Evolutionary conservation across 2,329 filamentous ascomycete genomes (phyloP), one percentile per base, ranked within the genome.

Genomic region (Teratosphaeria destructans): DNA sequence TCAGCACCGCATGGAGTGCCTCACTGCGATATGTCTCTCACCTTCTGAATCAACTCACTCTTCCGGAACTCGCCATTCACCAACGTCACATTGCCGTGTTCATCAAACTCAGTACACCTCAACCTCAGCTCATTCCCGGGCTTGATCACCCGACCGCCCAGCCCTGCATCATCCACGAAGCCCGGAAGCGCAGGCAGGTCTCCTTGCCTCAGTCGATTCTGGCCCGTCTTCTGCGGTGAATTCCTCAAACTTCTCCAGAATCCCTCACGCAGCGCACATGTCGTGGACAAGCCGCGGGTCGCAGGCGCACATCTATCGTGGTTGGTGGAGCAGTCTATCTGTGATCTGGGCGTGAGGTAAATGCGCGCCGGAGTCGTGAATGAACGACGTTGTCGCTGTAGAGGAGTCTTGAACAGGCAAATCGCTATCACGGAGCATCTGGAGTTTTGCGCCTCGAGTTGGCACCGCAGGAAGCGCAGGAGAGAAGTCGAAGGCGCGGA

Each of bases 31-130:
- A 29, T 12, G 5, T 19, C 16, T 29, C 47, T 7, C 57, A 62
- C 61, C 81, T 94, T 96, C 57, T 92, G 91, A 73, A 96, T 97
- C 54, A 99, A 80, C 77, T 99, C 94, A 69, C 86, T 94, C 81
- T 99, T 99, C 77, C 94, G 95, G 75, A 96, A 97, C 74, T 97
- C 94, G 61, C 91, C 90, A 71, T 95, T 95, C 23, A 95, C 88
- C 60, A 97, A 79, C 23, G 93, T 95, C 29, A 96, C 91, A 67
- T 95, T 88, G 49, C 94, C 94, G 69, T 89, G 85, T 72, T 92
- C 90, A 68, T 97, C 91, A 61, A 97, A 89, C 74, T 99, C 94
- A 0, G 94, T 99, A 72, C 94, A 99, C 58, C 94, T 83, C 65
- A 99, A 79, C 61, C 90, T 86, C 34, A 92, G 84, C 73, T 96